phyloP scores from a whole-genome alignment of 1,284 basidiomycete genomes.

The Apiotrichum siamense region DNA sequence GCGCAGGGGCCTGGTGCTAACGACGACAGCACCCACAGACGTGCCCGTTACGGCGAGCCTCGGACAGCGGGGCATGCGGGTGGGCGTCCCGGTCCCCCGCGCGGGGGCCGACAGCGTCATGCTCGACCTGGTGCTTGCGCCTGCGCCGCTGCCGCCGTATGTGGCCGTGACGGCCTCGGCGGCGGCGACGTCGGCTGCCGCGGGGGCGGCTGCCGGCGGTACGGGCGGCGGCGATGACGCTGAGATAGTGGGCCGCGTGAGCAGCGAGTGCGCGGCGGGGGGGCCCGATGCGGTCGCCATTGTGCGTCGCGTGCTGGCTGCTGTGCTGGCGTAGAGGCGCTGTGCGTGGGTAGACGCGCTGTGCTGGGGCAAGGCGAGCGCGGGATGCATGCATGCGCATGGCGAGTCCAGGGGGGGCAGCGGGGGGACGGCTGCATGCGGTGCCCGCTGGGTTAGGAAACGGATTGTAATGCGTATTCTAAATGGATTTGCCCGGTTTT shows the following conservation, averaged over 20 bases:
- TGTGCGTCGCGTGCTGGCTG: background rate
- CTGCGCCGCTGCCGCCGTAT: background rate
- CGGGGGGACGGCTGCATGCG: too few relatives aligned
- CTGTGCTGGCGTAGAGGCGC: background rate
- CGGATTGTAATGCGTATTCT: too few relatives aligned
- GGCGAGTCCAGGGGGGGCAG: too few relatives aligned
- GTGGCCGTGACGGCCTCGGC: background rate
- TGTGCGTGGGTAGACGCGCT: too few relatives aligned
- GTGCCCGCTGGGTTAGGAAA: too few relatives aligned
- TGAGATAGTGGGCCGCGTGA: background rate
- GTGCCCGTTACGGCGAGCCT: conserved; percentile 11
- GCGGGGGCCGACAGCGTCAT: background rate
- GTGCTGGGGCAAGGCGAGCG: too few relatives aligned
- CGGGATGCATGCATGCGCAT: background rate
- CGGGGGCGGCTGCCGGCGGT: background rate
- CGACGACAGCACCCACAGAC: conserved; percentile 7
- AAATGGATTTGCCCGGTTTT: too few relatives aligned
- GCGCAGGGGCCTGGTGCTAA: too few relatives aligned
- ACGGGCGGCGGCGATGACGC: background rate
- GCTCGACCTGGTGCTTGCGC: conserved; percentile 8
- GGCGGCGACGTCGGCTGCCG: background rate
- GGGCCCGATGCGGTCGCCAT: background rate
- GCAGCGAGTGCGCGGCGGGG: background rate
- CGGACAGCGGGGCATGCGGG: conserved; percentile 4
- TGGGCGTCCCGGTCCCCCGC: background rate